Base-by-base conservation (phyloP, 495 filamentous ascomycete genomes). In the Lasiosphaeria ovina region DNA sequence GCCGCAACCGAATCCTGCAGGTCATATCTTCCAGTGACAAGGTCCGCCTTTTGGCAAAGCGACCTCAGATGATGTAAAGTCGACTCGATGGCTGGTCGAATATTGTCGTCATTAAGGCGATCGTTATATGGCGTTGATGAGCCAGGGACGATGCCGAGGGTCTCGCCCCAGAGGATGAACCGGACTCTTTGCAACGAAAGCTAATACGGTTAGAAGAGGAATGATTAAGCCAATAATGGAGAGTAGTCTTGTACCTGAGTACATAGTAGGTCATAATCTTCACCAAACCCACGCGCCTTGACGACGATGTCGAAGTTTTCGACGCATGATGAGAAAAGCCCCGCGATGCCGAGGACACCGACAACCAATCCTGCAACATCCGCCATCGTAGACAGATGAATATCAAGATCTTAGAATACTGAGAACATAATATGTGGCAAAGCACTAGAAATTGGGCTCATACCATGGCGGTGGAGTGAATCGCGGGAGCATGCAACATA, bases 231-330 rank as follows among this genome's bases (percentile, higher is more conserved):
- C 11, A 34, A 17, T 3, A 38, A 48, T 11, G 17, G n/a, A 4
- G 4, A 54, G 10, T n/a, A n/a, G 14, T n/a, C 16, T 24, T n/a
- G 36, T 42, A 62, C 60, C 51, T 59, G 38, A 8, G 65, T 61
- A 51, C 58, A 65, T 6, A 65, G 56, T 33, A 64, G 57, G 51
- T 68, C 65, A 44, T 62, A 62, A 1, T 68, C 62, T 33, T 68
- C 57, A 33, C 58, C n/a, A 7, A 51, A 61, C 0, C 52, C 47
- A 6, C 35, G 42, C 11, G 53, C 54, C 4, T 48, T 33, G 3
- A 61, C 59, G 9, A 61, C 54, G 6, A 61, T 61, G 32, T 61
- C 59, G 31, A 61, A 61, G 35, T 56, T 61, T n/a, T 57, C 54
- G 31, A 61, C 36, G 5, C 59, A 61, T 0, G 59, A 24, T 4